Base-by-base conservation (phyloP, 176 grass and related monocot genomes). In the Miscanthus lutarioriparius region DNA sequence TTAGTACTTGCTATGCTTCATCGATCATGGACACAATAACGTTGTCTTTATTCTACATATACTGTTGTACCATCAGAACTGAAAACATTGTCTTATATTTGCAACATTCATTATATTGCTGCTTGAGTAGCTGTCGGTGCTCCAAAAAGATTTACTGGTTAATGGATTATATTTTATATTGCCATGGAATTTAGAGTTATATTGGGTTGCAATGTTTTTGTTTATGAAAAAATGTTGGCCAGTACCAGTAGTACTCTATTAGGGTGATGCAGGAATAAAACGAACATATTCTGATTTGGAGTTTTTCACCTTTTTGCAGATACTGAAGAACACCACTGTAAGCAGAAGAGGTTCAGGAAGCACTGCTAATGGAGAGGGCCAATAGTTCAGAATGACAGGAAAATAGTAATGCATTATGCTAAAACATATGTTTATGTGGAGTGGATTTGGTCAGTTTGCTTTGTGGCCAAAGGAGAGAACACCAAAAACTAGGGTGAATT, bases 251-350 rank as follows among this genome's bases (percentile, higher is more conserved):
- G 27, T 26, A 71, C 9, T 63, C 59, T 15, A 65, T 11, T 84
- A 4, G 14, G 26, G 11, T 67, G 14, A 58, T 45, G 7, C 44
- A 45, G 5, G 70, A 6, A 84, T 79, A 75, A 48, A 69, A 38
- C 8, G 7, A 1, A 61, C 53, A n/a, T 80, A 43, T 83, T 79
- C 16, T 80, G 38, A 75, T 39, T n/a, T 38, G n/a, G 69, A 86
- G 30, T 7, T 41, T n/a, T 76, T 64, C 3, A 61, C 66, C 25
- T 6, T 79, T 65, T 65, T 84, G 88, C 82, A 97, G 94, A 97
- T 97, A 66, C 80, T 97, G 77, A 97, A 97, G 86, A 97, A 97
- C 20, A 97, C 95, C 13, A 95, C 95, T 58, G 92, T 97, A 9
- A 91, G 89, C 77, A 93, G 95, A 90, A 93, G 95, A 90, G 92